Evolutionary conservation across 495 filamentous ascomycete genomes (phyloP).

Genomic region (Choiromyces venosus): DNA sequence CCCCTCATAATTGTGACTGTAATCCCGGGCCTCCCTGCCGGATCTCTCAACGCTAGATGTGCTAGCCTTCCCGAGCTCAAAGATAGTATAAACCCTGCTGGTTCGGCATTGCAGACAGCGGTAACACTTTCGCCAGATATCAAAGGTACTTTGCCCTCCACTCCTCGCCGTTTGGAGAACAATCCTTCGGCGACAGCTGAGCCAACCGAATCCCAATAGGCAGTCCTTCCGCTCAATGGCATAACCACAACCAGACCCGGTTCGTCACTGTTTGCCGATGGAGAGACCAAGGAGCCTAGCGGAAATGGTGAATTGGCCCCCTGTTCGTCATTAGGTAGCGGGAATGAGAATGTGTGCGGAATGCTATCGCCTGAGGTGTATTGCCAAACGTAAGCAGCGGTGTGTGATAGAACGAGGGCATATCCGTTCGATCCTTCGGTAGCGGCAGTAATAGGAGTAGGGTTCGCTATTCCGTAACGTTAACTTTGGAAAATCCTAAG

Average conservation of each 20-base stretch:
- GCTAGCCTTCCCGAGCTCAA: constrained; percentile 80
- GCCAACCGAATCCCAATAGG: constrained; percentile 86
- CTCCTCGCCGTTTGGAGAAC: constrained; percentile 45
- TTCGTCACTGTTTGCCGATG: constrained; percentile 64
- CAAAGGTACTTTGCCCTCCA: constrained; percentile 56
- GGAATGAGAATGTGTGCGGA: constrained; percentile 66
- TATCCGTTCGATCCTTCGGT: constrained; percentile 57
- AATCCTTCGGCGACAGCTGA: constrained; percentile 41
- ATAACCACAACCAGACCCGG: constrained; percentile 80
- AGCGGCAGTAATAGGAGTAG: constrained; percentile 36
- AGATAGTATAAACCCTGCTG: constrained; percentile 74
- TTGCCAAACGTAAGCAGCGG: constrained; percentile 80
- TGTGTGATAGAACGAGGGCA: constrained; percentile 71
- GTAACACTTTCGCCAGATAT: constrained; percentile 70
- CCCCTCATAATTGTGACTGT: constrained; percentile 66
- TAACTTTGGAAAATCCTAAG: constrained; percentile 23
- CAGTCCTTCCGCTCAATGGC: constrained; percentile 73
- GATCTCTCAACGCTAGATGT: constrained; percentile 75
- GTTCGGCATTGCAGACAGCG: constrained; percentile 73
- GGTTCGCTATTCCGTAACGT: constrained; percentile 19
- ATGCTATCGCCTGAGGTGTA: constrained; percentile 62
- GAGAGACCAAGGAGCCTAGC: constrained; percentile 69
- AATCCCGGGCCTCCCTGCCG: constrained; percentile 76
- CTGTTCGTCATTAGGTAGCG: constrained; percentile 56
- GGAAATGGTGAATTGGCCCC: constrained; percentile 63